Base-by-base conservation (phyloP, 495 filamentous ascomycete species). In the Daldinia caldariorum region DNA sequence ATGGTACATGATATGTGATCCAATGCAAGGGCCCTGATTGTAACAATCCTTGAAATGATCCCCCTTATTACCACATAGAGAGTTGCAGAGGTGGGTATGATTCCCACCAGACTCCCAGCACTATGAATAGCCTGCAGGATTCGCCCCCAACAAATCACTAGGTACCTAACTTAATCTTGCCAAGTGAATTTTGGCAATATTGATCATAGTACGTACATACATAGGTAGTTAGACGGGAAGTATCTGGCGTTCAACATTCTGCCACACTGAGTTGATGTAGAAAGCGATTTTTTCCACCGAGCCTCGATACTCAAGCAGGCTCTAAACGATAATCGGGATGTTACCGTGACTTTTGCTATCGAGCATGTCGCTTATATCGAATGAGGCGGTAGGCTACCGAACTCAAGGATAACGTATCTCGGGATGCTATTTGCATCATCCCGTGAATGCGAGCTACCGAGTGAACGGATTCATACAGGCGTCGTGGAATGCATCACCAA, bases 391-490 rank as follows among this genome's bases (percentile, higher is more conserved):
- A 47, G 43, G 9, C 1, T 13, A 10, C 18, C 43, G 9, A 47
- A 47, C 18, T 47, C 43, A 22, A 22, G 18, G 4, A 31, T 8
- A 53, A 53, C 12, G 13, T 53, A 8, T 53, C 29, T 50, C 58
- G 63, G 43, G 22, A 54, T 63, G 7, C 69, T 45, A 54, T 58
- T 29, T 37, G 14, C 35, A 10, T 3, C 18, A 47, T 63, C 39
- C 56, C 47, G 38, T 41, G 26, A 35, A 67, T 64, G 64, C 69
- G 53, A 18, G 29, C 20, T 57, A 3, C 60, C 57, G 57, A 37
- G 53, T 37, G 50, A 58, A 38, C 47, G 63, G 69, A 20, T 56
- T 20, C 16, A 3, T 34, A 54, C 62, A 59, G 58, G 38, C 59
- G 22, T 34, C 26, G 54, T 62, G 59, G 29, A 31, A 58, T 31